Evolutionary conservation across 139 green algal genomes (phyloP).

Genomic region (Asterochloris erici): DNA sequence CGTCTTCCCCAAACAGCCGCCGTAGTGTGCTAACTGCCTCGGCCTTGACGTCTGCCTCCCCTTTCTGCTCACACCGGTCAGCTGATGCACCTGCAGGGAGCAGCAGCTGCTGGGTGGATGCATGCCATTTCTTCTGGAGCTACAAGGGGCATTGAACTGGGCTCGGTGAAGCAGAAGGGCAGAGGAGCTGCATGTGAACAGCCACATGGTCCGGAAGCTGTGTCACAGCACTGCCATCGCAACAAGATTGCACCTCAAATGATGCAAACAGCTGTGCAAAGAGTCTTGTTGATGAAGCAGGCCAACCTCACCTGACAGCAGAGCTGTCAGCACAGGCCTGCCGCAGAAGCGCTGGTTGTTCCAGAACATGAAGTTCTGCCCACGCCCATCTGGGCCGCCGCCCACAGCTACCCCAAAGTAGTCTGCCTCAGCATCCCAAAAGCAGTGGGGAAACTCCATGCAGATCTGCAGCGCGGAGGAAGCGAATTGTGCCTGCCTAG

Average conservation of each 20-base stretch:
- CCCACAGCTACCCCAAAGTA: slow-evolving; percentile 72
- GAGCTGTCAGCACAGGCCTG: slow-evolving; percentile 41
- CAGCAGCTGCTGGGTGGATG: too few relatives aligned
- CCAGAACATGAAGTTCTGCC: slow-evolving; percentile 85
- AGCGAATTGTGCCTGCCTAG: too few relatives aligned
- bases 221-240: too few relatives aligned
- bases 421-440: slow-evolving; percentile 73
- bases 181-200: too few relatives aligned
- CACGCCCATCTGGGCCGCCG: slow-evolving; percentile 31
- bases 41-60: slow-evolving; percentile 22
- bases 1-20: slow-evolving; percentile 27
- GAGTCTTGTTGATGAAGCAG: background rate
- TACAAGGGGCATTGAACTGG: too few relatives aligned
- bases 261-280: background rate
- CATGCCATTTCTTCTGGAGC: too few relatives aligned
- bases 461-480: slow-evolving; percentile 43
- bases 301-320: slow-evolving; percentile 47
- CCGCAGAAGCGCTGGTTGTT: slow-evolving; percentile 62
- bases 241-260: background rate
- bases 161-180: too few relatives aligned
- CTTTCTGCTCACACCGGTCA: background rate
- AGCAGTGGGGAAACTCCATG: slow-evolving; percentile 73
- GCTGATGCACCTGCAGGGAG: too few relatives aligned
- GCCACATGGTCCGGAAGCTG: too few relatives aligned
- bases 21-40: slow-evolving; percentile 47